Evolutionary conservation across 768 basidiomycete species (phyloP), one percentile per base, ranked within the genome.

Genomic region (Chlorophyllum brunneum): DNA sequence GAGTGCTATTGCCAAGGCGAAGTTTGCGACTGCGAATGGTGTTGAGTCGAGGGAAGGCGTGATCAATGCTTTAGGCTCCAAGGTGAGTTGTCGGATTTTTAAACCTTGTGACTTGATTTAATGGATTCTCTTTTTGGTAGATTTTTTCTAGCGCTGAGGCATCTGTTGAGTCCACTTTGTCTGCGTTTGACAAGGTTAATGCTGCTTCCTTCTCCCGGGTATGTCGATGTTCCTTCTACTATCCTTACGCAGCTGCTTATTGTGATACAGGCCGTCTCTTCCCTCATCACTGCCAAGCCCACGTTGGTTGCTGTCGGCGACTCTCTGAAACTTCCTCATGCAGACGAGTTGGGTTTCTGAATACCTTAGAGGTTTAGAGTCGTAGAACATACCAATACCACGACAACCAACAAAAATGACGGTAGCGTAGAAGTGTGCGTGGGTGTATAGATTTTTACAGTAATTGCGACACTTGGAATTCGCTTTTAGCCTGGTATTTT

Each of bases 291-390:
- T 65, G 68, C 75, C 59, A 89, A 92, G 71, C 90, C 95, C 16
- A 94, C 92, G 22, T 92, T 78, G 58, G 92, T 98, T 34, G 87
- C 85, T 9, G 77, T 98, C 43, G 97, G 95, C 39, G 83, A 95
- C 63, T 70, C 84, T 58, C 70, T 76, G 60, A 63, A 79, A 26
- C 77, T 98, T 42, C 95, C 97, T 11, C 86, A 86, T 64, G 80
- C 83, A 59, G 91, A 93, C 62, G 90, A 92, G 67, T 69, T 93
- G 54, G 90, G 90, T 42, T 79, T 93, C 57, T 92, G 68, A 80
- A n/a, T 9, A 18, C 34, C n/a, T 45, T 44, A 5, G 18, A n/a
- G 27, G 15, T 5, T 24, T 42, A 23, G 39, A 54, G 26, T 38
- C 49, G n/a, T n/a, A n/a, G n/a, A n/a, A n/a, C n/a, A n/a, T n/a